Evolutionary conservation across 345 rosid genomes (phyloP).

Genomic region (Gossypium raimondii): DNA sequence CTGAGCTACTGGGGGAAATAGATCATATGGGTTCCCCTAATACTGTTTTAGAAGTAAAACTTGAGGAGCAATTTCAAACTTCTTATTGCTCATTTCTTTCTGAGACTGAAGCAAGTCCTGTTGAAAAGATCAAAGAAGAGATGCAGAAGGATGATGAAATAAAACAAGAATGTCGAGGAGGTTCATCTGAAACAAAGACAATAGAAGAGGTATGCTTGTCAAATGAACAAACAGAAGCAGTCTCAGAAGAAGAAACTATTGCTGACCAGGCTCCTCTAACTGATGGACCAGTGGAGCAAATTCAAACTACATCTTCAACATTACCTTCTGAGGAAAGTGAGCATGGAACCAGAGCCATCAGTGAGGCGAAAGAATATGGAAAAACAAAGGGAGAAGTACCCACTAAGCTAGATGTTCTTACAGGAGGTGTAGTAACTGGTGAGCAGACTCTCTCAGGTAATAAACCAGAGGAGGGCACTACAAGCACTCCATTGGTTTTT

Average conservation of each 20-base stretch:
- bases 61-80: background rate
- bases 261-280: background rate
- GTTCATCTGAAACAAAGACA: constrained; percentile 8
- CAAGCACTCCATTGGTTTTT: constrained; percentile 10
- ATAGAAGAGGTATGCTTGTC: constrained; percentile 3
- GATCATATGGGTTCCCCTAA: background rate
- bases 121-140: constrained; percentile 16
- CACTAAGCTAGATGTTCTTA: constrained; percentile 16
- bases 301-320: background rate
- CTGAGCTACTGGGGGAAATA: too few relatives aligned
- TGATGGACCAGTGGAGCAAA: background rate
- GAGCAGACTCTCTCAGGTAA: background rate
- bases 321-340: background rate
- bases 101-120: background rate
- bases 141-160: constrained; percentile 11
- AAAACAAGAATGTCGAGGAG: constrained; percentile 12
- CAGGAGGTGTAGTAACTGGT: constrained; percentile 9
- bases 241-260: background rate
- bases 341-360: background rate
- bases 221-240: background rate
- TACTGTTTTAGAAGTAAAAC: background rate
- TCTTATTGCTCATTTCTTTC: constrained; percentile 15
- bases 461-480: constrained; percentile 15
- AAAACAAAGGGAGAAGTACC: constrained; percentile 7
- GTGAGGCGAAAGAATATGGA: constrained; percentile 26